Base-by-base conservation (phyloP, 495 filamentous ascomycete species). In the Aspergillus taichungensis region DNA sequence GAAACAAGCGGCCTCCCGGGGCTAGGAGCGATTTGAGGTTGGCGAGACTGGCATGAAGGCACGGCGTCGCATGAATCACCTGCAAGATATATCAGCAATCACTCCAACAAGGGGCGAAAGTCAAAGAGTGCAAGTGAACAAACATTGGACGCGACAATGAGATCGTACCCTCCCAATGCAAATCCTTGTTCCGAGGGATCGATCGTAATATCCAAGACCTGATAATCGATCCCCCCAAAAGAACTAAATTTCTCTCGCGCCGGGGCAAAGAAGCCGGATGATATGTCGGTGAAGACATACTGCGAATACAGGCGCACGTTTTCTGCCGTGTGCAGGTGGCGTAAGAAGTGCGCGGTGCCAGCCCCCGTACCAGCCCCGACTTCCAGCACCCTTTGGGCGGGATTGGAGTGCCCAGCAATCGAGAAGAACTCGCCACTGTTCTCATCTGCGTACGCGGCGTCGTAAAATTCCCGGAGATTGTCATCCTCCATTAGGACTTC, bases 71-170 rank as follows among this genome's bases (percentile, higher is more conserved):
- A 47, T 80, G 76, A 8, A 80, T 43, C 6, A 74, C 53, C 8
- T 63, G 52, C 47, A 70, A 44, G 8, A 52, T 45, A 0, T 62
- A 63, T 30, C 62, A 58, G 1, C 59, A 41, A 31, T 68, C 61
- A 2, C n/a, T 12, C 29, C n/a, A n/a, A n/a, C n/a, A n/a, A n/a
- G n/a, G n/a, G n/a, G n/a, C n/a, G n/a, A n/a, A n/a, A n/a, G n/a
- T n/a, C n/a, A n/a, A n/a, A n/a, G n/a, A n/a, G n/a, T n/a, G n/a
- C n/a, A n/a, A n/a, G n/a, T n/a, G n/a, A n/a, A n/a, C n/a, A n/a
- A n/a, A 77, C 74, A 36, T 72, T 68, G n/a, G 67, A 50, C 0
- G 73, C 76, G 12, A 80, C 39, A 6, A 80, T 55, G 0, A 82
- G 48, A 50, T 82, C 77, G 50, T 72, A 82, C 0, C 50, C 50